Base-by-base conservation (phyloP, 1,284 basidiomycete species). In the Quambalaria eucalypti region DNA sequence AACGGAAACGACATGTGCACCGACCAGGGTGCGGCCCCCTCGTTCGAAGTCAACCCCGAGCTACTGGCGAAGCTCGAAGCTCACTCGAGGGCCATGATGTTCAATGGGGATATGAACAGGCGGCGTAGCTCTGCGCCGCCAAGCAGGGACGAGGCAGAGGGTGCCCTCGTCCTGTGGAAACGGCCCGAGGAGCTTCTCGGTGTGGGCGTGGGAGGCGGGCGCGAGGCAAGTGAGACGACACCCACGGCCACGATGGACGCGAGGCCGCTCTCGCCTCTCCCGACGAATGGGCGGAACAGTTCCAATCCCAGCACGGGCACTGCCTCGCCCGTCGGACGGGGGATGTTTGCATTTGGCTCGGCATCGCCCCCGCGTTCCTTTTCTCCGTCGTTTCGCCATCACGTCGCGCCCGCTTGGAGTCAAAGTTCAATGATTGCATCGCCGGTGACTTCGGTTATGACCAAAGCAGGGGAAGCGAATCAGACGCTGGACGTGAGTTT, bases 51-150 rank as follows among this genome's bases (percentile, higher is more conserved):
- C 21, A 46, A 46, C 19, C 42, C 42, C 12, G 42, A 46, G 21
- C 21, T 46, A 26, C 42, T 46, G 2, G 42, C 42, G 14, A 46
- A 46, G 42, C 42, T 46, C 42, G 42, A 46, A 46, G 42, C 42
- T 14, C 42, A 46, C 42, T 46, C 42, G 21, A 2, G 25, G 21
- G 42, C 42, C 21, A 12, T 46, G 21, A 12, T 46, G 6, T 12
- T 46, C 21, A 21, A 21, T 7, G 42, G 42, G 4, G 42, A 46
- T 14, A 46, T 46, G 21, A 46, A 21, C 25, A 21, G 42, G 16
- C 42, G 42, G 14, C 42, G 21, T 26, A 26, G 19, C n/a, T n/a
- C n/a, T n/a, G n/a, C n/a, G n/a, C n/a, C n/a, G n/a, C n/a, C n/a
- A n/a, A n/a, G n/a, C 31, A 33, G 31, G 31, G 31, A 46, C 16